phyloP scores from a whole-genome alignment of 2,329 filamentous ascomycete genomes.

The Conoideocrella luteorostrata region DNA sequence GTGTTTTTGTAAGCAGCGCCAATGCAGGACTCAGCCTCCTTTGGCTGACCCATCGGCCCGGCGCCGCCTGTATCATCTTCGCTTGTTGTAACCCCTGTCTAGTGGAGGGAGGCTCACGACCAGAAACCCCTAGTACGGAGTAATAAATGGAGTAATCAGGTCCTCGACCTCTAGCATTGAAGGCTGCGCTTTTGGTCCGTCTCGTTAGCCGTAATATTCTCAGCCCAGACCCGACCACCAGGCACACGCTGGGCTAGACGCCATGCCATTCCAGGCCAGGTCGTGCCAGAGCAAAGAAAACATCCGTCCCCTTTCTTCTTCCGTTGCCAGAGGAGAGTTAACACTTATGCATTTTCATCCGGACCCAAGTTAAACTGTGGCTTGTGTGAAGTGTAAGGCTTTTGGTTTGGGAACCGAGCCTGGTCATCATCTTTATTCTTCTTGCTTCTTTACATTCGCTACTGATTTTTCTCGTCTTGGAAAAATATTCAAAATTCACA shows the following conservation, averaged over 20 bases:
- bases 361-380: conserved; percentile 1
- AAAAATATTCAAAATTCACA: neutral
- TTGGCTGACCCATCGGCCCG: too few species aligned
- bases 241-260: too few species aligned
- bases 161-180: too few species aligned
- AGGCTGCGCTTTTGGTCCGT: neutral
- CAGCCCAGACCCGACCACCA: too few species aligned
- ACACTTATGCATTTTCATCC: conserved; percentile 1
- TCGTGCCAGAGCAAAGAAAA: conserved; percentile 9
- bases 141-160: too few species aligned
- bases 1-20: too few species aligned
- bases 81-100: too few species aligned
- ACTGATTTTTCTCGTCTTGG: neutral
- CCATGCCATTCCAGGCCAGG: neutral
- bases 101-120: too few species aligned
- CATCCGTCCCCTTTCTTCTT: conserved; percentile 9
- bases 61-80: too few species aligned
- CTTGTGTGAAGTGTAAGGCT: neutral
- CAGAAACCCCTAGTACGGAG: too few species aligned
- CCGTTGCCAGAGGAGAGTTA: neutral
- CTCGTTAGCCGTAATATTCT: neutral
- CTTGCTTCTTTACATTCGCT: conserved; percentile 6
- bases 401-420: neutral
- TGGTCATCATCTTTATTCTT: neutral
- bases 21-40: too few species aligned